Evolutionary conservation across 164 flowering plant genomes (phyloP).

Genomic region (Macadamia tetraphylla): DNA sequence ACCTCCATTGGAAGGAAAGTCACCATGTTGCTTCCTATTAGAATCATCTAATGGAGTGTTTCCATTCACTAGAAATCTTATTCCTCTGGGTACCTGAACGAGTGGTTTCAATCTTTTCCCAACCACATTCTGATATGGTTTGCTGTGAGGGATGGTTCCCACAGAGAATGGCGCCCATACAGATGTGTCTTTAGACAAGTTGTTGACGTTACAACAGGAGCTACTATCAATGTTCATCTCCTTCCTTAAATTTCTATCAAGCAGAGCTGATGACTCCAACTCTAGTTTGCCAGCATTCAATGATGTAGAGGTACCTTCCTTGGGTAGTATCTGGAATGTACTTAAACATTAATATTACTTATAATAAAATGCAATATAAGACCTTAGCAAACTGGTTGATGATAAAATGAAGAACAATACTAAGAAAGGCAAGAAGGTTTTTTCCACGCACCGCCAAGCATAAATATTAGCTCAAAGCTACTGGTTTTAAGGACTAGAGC

Average conservation of each 20-base stretch:
- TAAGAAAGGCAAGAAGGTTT: neutral
- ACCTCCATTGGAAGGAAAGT: neutral
- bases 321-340: constrained; percentile 23
- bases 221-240: constrained; percentile 5
- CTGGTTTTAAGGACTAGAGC: neutral
- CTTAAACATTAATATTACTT: neutral
- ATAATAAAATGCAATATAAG: neutral
- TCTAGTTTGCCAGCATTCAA: constrained; percentile 18
- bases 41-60: constrained; percentile 17
- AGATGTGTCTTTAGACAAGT: neutral
- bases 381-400: neutral
- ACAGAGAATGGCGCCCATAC: constrained; percentile 12
- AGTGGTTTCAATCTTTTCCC: constrained; percentile 20
- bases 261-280: constrained; percentile 13
- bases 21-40: constrained; percentile 2
- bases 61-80: constrained; percentile 32
- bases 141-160: constrained; percentile 13
- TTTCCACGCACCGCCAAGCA: neutral
- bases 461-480: neutral
- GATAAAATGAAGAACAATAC: neutral
- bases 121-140: constrained; percentile 15
- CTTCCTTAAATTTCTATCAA: constrained; percentile 16
- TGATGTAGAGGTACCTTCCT: constrained; percentile 16
- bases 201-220: constrained; percentile 4
- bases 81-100: constrained; percentile 47